Base-by-base conservation (phyloP, 2,329 filamentous ascomycete species). In the Pleurostoma richardsiae region DNA sequence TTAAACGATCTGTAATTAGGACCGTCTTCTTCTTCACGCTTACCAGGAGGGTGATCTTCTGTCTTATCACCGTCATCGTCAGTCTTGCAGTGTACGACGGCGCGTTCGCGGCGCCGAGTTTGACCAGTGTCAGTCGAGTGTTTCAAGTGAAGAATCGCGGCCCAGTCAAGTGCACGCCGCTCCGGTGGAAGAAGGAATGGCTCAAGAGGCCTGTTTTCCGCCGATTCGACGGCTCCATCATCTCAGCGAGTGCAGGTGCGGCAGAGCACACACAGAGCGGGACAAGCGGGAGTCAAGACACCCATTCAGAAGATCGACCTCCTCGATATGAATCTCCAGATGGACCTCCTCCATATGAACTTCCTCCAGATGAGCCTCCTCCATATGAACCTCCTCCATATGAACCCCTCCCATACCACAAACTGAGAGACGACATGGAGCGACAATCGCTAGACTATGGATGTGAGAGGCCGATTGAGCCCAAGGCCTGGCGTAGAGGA, bases 1-100 rank as follows among this genome's bases (percentile, higher is more conserved):
- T 26, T 48, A 30, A 48, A 29, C 19, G 39, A 31, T 29, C 27
- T 3, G 27, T n/a, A 28, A 33, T 36, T 47, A 63, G 52, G 45
- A 62, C 54, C 10, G 52, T 61, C 11, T 62, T 62, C 43, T 62
- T 52, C 49, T 59, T 65, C 33, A 58, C 52, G 1, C 51, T 47
- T 30, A 56, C 49, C 3, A 56, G 44, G 41, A 60, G 51, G 47
- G 40, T 64, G 2, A 54, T 64, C 26, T 60, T 63, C 43, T 58
- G 49, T 46, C 30, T 47, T n/a, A 49, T 64, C 28, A 59, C 40
- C n/a, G 50, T 53, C 2, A 59, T 63, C 28, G 46, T 64, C 19
- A 45, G 53, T 39, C 46, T 61, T 4, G 56, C 56, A 38, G 39
- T 63, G 8, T 43, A 56, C 41, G 45, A 63, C 30, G 26, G 54